Percentiles rank a stretch among this genome's conserved stretches.
Conservation (phyloP, 1,284 basidiomycete genomes). For the Ganoderma resinaceum region DNA sequence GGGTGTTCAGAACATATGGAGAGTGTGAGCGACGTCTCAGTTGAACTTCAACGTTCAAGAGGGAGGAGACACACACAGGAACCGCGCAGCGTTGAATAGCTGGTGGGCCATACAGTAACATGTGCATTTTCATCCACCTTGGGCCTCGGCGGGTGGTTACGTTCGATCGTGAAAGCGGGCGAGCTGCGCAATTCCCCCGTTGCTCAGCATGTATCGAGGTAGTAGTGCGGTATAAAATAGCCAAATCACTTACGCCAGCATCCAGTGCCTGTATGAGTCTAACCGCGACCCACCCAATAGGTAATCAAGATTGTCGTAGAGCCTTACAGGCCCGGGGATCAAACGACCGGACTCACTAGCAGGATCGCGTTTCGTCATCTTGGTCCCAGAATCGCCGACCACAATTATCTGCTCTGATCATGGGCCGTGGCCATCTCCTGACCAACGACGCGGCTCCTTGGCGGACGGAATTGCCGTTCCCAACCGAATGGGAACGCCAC, state of each 20-base stretch:
- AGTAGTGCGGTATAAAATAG: neutral
- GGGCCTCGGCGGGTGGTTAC: neutral
- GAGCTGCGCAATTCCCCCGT: neutral
- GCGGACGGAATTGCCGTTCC: neutral
- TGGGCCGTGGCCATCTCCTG: neutral
- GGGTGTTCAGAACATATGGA: neutral
- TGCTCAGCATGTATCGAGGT: neutral
- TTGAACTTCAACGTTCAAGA: neutral
- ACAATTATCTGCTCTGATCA: slow-evolving; percentile 3
- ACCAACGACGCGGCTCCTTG: slow-evolving; percentile 4
- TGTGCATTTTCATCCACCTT: neutral
- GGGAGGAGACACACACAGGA: neutral
- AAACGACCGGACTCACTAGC: slow-evolving; percentile 26
- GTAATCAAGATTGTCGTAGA: slow-evolving; percentile 25
- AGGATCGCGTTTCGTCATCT: slow-evolving; percentile 17
- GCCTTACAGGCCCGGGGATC: slow-evolving; percentile 21
- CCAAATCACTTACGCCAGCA: slow-evolving; percentile 4
- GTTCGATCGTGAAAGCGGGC: neutral
- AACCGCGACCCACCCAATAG: neutral
- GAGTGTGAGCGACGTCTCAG: neutral
- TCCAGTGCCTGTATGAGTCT: neutral
- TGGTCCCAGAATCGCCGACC: slow-evolving; percentile 2
- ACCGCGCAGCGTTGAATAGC: neutral
- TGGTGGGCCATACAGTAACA: neutral
- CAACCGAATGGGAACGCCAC: neutral